Evolutionary conservation across 257 asterid genomes (phyloP), one percentile per base, ranked within the genome.

Genomic region (Solanum dulcamara): DNA sequence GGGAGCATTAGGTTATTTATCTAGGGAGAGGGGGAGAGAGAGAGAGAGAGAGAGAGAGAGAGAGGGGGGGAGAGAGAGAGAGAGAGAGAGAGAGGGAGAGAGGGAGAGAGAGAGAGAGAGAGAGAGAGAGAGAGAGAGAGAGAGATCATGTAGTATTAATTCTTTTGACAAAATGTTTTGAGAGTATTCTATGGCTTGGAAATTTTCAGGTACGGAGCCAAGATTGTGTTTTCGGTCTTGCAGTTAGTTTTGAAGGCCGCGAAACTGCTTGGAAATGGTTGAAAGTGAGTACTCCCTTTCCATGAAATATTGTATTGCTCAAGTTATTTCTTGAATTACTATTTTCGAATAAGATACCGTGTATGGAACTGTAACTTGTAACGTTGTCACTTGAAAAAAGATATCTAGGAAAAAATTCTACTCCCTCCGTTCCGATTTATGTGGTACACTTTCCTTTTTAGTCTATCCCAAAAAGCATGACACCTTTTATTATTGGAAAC

Each of bases 241-340:
- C 85, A 33, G 95, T 94, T 85, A 91, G 97, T 85, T 86, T 90
- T 62, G 97, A 95, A 37, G 97, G 95, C 74, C 94, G 93, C 8
- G 99, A 95, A 86, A 88, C 83, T 85, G 94, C 97, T 85, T 95
- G 98, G 98, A 85, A 70, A 84, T 95, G 98, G 98, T 88, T 94
- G 91, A 88, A 95, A 88, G 99, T 95, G 89, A 92, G 97, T 88
- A 33, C 74, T 33, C 50, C 17, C 35, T 83, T 77, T 77, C 62
- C 60, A 44, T 24, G 82, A 77, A 77, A 48, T 26, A 44, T 15
- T 26, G 60, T 60, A 75, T 44, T 42, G 26, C 59, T 46, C 26
- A 40, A 75, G n/a, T 75, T 75, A 46, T 26, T 75, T 46, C 28
- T 77, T 28, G 37, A 4, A 77, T 74, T 74, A 74, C 81, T 42